phyloP scores from a whole-genome alignment of 495 filamentous ascomycete species.

The Diplogelasinospora grovesii region DNA sequence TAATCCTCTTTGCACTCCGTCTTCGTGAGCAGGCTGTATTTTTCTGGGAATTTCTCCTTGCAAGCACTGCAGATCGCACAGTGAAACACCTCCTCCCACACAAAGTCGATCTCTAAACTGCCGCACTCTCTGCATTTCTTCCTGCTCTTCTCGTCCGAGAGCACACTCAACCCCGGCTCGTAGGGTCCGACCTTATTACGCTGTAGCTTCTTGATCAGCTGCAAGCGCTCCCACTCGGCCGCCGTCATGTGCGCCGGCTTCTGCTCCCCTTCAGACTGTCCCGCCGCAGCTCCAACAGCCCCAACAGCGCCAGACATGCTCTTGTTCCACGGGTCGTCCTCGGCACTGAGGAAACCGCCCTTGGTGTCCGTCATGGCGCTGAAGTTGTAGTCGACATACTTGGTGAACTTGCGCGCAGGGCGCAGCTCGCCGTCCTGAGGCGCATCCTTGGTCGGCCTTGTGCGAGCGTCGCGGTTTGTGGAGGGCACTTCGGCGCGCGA shows the following conservation, averaged over 20 bases:
- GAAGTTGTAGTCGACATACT: conserved; percentile 96
- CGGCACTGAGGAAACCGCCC: conserved; percentile 78
- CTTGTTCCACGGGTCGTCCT: conserved; percentile 87
- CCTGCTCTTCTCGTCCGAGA: conserved; percentile 54
- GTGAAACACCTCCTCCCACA: conserved; percentile 77
- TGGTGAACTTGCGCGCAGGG: conserved; percentile 60
- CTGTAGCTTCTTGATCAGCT: conserved; percentile 59
- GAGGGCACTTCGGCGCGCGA: conserved; percentile 51
- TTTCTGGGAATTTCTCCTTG: conserved; percentile 84
- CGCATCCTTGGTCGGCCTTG: conserved; percentile 19
- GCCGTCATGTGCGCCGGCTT: conserved; percentile 85
- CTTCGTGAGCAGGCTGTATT: conserved; percentile 90
- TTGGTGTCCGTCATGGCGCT: conserved; percentile 97
- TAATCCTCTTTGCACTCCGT: conserved; percentile 96
- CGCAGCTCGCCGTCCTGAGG: conserved; percentile 53
- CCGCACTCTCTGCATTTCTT: conserved; percentile 80
- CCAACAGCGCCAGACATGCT: conserved; percentile 50
- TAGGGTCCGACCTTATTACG: conserved; percentile 73
- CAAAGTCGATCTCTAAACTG: conserved; percentile 83
- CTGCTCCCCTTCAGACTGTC: conserved; percentile 43
- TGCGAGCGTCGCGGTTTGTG: conserved; percentile 61
- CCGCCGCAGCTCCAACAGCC: conserved; percentile 7
- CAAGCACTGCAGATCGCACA: conserved; percentile 66
- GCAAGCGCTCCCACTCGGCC: conserved; percentile 85
- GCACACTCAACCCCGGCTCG: conserved; percentile 73